These are phyloP conservation scores for Clonostachys chloroleuca DNA, from an alignment of 2,329 filamentous ascomycete species.

Conservation along the genomic window DNA sequence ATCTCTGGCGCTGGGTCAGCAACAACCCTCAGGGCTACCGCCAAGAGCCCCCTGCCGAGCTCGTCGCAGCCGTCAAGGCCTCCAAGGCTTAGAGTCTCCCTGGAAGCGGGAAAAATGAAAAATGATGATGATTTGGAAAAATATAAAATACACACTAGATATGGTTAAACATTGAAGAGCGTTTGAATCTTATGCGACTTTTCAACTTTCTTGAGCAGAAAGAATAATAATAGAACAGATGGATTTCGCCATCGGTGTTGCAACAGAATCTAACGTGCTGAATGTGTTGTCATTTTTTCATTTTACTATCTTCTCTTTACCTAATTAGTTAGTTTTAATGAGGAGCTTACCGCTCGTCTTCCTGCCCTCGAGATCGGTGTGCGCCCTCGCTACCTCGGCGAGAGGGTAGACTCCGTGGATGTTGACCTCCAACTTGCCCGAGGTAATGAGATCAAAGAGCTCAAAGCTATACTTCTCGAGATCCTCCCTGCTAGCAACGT, in stretches of 20 bases:
- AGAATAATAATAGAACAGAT: too few relatives aligned
- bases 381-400: slow-evolving; percentile 66
- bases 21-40: slow-evolving; percentile 96
- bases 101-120: not conserved
- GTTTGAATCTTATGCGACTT: not conserved
- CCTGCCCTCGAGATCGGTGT: slow-evolving; percentile 73
- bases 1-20: slow-evolving; percentile 94
- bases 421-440: slow-evolving; percentile 65
- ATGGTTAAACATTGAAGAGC: not conserved
- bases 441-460: slow-evolving; percentile 67
- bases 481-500: slow-evolving; percentile 66
- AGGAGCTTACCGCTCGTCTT: slow-evolving; percentile 83
- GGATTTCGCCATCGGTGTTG: too few relatives aligned
- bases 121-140: not conserved
- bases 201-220: too few relatives aligned
- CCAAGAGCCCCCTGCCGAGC: slow-evolving; percentile 80
- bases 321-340: slow-evolving; percentile 49
- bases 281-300: not conserved
- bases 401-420: slow-evolving; percentile 77
- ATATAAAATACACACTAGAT: not conserved
- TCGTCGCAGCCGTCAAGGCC: slow-evolving; percentile 62
- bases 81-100: slow-evolving; percentile 12
- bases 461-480: slow-evolving; percentile 66
- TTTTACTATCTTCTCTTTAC: not conserved
- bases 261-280: too few relatives aligned